Base-by-base conservation (phyloP, 2,329 filamentous ascomycete species). In the Fusarium keratoplasticum region DNA sequence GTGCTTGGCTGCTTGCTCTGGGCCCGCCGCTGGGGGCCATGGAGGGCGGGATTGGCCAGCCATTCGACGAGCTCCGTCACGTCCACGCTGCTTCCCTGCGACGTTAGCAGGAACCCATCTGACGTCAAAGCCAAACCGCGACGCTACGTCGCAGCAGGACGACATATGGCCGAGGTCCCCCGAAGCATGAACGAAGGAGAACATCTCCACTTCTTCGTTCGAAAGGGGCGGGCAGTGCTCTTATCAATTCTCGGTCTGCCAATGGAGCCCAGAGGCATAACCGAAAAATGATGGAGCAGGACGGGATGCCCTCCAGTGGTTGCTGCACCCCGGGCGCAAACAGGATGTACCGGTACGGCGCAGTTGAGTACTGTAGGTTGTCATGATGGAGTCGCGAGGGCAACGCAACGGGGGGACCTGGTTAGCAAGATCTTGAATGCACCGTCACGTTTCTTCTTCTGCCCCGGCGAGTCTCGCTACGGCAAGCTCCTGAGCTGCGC, bases 91-190 rank as follows among this genome's bases (percentile, higher is more conserved):
- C 33, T 50, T 52, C 47, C 47, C 52, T 33, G 58, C 64, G 35
- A 42, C 64, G 65, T 67, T 72, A 67, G 63, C 61, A 72, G 63
- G 71, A 75, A 68, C 67, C 67, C 64, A 61, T 74, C 76, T 78
- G 76, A 78, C 76, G 76, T 78, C 76, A 78, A 78, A 73, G 59
- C 70, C 65, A 64, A 50, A 18, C 16, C 44, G 38, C 38, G 38
- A 42, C 44, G 44, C 44, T 27, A 69, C 38, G 40, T 69, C 42
- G 47, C 31, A 62, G 63, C 57, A 63, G 61, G 59, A 55, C 70
- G 62, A 50, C 40, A 40, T 75, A 71, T 69, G 76, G 61, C 74
- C 76, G 76, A 77, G 73, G 75, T 70, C 69, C 61, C 47, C 72
- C 69, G 71, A 77, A 55, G 38, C 63, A 76, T 54, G 38, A 72